Percentiles rank a stretch among this genome's conserved stretches.
Evolutionary conservation across 192 early-diverging fungal species (phyloP).

Genomic region (Kickxella alabastrina): DNA sequence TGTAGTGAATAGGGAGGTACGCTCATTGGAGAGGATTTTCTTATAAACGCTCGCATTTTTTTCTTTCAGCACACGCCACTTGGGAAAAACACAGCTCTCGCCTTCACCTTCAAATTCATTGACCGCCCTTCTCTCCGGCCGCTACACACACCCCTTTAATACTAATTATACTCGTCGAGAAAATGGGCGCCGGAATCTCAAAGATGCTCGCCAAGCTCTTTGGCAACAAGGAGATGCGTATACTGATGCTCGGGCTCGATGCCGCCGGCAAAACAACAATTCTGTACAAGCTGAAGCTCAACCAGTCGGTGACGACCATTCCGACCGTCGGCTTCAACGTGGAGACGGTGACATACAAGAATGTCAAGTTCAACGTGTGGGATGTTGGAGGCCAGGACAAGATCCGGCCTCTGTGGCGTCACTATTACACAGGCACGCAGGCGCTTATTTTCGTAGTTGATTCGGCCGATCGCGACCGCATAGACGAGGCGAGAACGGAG

Average conservation of each 20-base stretch:
- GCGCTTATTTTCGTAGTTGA: conserved; percentile 87
- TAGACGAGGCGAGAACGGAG: conserved; percentile 81
- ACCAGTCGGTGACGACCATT: conserved; percentile 54
- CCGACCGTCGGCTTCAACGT: conserved; percentile 76
- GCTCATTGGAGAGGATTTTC: too few relatives aligned
- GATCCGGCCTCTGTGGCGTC: conserved; percentile 83
- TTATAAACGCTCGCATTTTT: too few relatives aligned
- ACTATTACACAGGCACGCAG: conserved; percentile 81
- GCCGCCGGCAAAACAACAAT: conserved; percentile 56
- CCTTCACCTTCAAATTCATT: too few relatives aligned
- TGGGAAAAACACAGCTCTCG: too few relatives aligned
- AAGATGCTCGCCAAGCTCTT: conserved; percentile 55
- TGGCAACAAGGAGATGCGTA: conserved; percentile 57
- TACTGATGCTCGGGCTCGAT: conserved; percentile 58
- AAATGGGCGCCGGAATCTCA: conserved; percentile 53
- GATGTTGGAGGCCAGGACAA: conserved; percentile 91
- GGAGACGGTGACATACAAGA: conserved; percentile 83
- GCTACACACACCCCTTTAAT: neutral
- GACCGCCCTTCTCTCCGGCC: neutral
- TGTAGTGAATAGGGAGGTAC: too few relatives aligned
- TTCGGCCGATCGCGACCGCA: conserved; percentile 81
- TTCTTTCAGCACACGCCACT: too few relatives aligned
- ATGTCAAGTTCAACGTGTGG: conserved; percentile 79
- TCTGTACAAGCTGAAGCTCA: conserved; percentile 59
- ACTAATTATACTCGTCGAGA: too few relatives aligned